A percentile compares a stretch with the other conserved stretches of the same genome.
phyloP scores from a whole-genome alignment of 257 asterid genomes.

The Plantago elongata region DNA sequence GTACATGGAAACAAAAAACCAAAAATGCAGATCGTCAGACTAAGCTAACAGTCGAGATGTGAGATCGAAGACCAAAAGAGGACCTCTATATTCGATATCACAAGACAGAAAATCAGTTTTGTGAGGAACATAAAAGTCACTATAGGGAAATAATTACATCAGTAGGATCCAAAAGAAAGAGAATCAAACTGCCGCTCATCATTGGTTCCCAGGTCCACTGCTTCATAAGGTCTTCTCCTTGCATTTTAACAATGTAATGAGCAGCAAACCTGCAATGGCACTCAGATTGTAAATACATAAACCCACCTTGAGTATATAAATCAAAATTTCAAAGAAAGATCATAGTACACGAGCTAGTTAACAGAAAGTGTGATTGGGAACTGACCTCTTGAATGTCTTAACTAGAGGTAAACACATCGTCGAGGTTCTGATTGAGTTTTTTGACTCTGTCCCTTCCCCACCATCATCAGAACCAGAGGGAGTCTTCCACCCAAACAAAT shows the following conservation, averaged over 20 bases:
- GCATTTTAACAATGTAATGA: slow-evolving; percentile 67
- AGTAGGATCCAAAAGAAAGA: slow-evolving; percentile 84
- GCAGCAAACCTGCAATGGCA: slow-evolving; percentile 64
- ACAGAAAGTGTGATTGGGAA: slow-evolving; percentile 21
- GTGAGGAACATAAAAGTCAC: slow-evolving; percentile 17
- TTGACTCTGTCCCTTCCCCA: slow-evolving; percentile 65
- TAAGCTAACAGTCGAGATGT: slow-evolving; percentile 5
- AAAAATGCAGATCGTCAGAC: slow-evolving; percentile 17
- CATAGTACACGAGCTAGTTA: slow-evolving; percentile 18
- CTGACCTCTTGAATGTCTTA: slow-evolving; percentile 83
- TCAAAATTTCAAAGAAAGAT: not conserved
- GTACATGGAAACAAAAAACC: slow-evolving; percentile 5
- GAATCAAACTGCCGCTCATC: slow-evolving; percentile 86
- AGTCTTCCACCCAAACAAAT: slow-evolving; percentile 81
- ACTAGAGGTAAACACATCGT: slow-evolving; percentile 74
- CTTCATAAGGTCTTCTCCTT: slow-evolving; percentile 60
- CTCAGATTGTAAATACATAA: slow-evolving; percentile 5
- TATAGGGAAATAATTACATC: slow-evolving; percentile 53
- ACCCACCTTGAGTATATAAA: slow-evolving; percentile 1
- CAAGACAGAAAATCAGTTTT: slow-evolving; percentile 7
- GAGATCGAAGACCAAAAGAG: not conserved
- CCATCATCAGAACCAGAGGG: slow-evolving; percentile 95
- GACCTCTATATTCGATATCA: not conserved
- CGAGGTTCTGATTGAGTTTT: slow-evolving; percentile 69
- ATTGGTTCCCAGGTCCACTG: slow-evolving; percentile 96